phyloP scores from a whole-genome alignment of 1,284 basidiomycete species.

The Chalciporus sp. region DNA sequence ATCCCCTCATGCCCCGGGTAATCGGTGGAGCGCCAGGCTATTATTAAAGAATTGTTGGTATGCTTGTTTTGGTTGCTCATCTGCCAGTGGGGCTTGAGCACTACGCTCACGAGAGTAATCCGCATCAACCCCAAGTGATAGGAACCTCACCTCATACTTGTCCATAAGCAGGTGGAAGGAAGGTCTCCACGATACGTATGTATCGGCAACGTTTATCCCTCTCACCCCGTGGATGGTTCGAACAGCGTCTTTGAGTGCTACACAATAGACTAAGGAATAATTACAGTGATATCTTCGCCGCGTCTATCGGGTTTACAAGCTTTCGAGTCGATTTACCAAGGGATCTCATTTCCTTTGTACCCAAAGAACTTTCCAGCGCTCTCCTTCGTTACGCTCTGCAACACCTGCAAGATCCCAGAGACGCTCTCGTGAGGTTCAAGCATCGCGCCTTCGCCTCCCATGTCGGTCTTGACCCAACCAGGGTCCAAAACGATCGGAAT shows the following conservation, averaged over 20 bases:
- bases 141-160: no score
- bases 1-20: no score
- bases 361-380: conserved; percentile 15
- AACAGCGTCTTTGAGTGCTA: neutral
- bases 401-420: conserved; percentile 11
- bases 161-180: no score
- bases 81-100: no score
- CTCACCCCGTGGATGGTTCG: no score
- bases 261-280: neutral
- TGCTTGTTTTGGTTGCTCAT: no score
- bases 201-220: no score
- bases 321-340: conserved; percentile 7
- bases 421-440: conserved; percentile 16
- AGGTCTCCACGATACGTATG: no score
- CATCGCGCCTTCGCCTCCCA: conserved; percentile 13
- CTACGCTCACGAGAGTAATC: no score
- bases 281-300: neutral
- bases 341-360: conserved; percentile 11
- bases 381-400: conserved; percentile 3
- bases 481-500: conserved; percentile 35
- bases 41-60: no score
- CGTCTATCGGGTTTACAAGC: neutral
- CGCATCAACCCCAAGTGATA: no score
- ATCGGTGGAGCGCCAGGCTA: no score
- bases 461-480: conserved; percentile 40